A percentile compares a stretch with the other conserved stretches of the same genome.
phyloP scores from a whole-genome alignment of 2,329 filamentous ascomycete species.

The Paecilomyces formosus region DNA sequence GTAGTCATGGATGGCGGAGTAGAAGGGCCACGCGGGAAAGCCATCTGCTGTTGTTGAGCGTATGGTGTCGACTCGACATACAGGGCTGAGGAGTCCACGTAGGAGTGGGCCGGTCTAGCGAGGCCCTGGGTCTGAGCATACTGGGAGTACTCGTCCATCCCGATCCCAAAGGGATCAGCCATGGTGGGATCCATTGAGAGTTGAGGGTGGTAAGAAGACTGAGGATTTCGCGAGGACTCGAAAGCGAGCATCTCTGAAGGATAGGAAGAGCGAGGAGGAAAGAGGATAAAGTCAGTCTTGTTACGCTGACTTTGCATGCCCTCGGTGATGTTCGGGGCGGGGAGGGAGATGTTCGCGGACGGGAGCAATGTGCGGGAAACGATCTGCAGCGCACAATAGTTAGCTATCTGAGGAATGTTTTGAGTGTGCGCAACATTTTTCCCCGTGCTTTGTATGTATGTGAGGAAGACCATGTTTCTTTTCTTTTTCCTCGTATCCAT shows the following conservation, averaged over 20 bases:
- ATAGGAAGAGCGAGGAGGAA: conserved; percentile 2
- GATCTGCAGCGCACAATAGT: neutral
- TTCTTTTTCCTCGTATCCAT: neutral
- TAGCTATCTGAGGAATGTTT: neutral
- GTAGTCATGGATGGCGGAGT: conserved; percentile 26
- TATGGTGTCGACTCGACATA: conserved; percentile 19
- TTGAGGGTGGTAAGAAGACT: conserved; percentile 21
- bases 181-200: conserved; percentile 25
- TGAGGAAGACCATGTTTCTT: neutral
- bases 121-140: conserved; percentile 16
- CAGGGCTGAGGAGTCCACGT: conserved; percentile 18
- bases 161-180: conserved; percentile 22
- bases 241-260: conserved; percentile 22
- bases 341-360: neutral
- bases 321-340: conserved; percentile 1
- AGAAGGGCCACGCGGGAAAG: conserved; percentile 21
- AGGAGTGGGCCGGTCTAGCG: conserved; percentile 16
- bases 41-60: conserved; percentile 14
- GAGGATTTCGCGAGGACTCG: conserved; percentile 23
- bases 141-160: conserved; percentile 14
- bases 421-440: neutral
- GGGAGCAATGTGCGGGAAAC: neutral
- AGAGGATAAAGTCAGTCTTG: conserved; percentile 15
- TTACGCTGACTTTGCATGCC: conserved; percentile 13
- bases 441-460: neutral